These are phyloP conservation scores for Aschersonia sp. DNA, from an alignment of 2,329 filamentous ascomycete genomes.

Conservation along the genomic window DNA sequence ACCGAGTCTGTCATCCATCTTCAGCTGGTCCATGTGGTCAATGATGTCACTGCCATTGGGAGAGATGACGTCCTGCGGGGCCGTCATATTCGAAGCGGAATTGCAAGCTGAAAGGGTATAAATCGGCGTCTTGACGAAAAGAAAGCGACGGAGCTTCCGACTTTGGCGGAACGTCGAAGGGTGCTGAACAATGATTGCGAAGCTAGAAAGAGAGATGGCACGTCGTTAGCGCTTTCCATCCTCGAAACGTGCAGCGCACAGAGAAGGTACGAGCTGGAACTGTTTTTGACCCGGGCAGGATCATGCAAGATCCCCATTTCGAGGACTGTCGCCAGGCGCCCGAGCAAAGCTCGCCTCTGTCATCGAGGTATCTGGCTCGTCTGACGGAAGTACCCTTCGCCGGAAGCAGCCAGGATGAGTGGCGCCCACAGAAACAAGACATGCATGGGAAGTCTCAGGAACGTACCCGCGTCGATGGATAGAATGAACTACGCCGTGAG, in stretches of 20 bases:
- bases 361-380: no score
- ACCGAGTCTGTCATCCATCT: slow-evolving; percentile 50
- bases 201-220: neutral
- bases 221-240: neutral
- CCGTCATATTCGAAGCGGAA: slow-evolving; percentile 35
- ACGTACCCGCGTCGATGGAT: no score
- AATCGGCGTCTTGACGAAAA: neutral
- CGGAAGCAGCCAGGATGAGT: no score
- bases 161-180: neutral
- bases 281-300: no score
- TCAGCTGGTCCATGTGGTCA: slow-evolving; percentile 50
- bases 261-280: no score
- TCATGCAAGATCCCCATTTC: no score
- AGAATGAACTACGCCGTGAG: neutral
- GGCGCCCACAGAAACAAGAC: no score
- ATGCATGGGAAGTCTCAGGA: no score
- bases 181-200: no score
- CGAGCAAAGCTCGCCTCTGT: no score
- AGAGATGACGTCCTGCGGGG: slow-evolving; percentile 40
- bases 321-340: no score
- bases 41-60: slow-evolving; percentile 45
- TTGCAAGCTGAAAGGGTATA: slow-evolving; percentile 5
- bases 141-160: neutral
- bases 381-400: no score
- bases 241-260: neutral